These are phyloP conservation scores for Botrytis squamosa DNA, from an alignment of 2,329 filamentous ascomycete species.

Conservation along the genomic window DNA sequence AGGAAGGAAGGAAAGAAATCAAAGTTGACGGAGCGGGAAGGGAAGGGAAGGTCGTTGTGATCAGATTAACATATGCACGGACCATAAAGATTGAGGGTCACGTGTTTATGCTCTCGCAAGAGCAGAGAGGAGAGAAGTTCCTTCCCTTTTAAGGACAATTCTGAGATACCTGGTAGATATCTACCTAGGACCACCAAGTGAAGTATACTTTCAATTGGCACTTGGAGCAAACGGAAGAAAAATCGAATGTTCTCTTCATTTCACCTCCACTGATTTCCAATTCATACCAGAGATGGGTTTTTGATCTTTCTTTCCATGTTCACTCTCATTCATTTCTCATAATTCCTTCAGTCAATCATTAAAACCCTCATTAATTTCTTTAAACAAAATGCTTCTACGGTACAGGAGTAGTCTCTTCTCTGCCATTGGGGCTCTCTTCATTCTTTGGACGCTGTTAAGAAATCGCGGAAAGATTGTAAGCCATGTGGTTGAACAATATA, in stretches of 20 bases:
- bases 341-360: background rate
- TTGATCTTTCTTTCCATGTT: background rate
- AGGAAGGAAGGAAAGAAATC: background rate
- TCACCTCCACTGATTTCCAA: background rate
- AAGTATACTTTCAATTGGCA: background rate
- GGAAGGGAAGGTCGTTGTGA: background rate
- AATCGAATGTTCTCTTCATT: background rate
- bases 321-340: background rate
- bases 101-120: background rate
- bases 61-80: background rate
- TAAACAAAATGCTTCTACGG: conserved; percentile 10
- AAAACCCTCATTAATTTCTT: background rate
- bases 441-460: conserved; percentile 15
- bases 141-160: background rate
- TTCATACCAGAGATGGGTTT: background rate
- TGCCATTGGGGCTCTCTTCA: background rate
- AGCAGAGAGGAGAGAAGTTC: background rate
- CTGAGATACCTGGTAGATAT: no score
- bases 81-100: background rate
- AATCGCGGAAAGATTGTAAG: background rate
- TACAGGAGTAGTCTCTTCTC: conserved; percentile 16
- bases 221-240: background rate
- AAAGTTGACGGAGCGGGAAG: background rate
- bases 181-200: background rate
- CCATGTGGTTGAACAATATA: conserved; percentile 15